These are phyloP conservation scores for Calamus simplicifolius DNA, from an alignment of 176 grass and related monocot species.

Conservation along the genomic window DNA sequence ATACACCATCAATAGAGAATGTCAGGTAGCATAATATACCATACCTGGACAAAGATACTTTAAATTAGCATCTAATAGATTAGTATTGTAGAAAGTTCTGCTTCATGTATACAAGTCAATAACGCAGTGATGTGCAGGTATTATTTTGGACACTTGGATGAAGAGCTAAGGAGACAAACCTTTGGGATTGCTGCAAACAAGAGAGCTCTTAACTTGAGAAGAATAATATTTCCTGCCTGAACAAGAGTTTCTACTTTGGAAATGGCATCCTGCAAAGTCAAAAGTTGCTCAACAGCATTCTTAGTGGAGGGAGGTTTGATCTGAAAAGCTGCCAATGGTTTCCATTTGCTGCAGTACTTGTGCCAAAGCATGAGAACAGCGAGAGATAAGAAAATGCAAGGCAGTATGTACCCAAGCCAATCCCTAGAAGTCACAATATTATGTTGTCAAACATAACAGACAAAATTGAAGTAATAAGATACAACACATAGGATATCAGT, in stretches of 20 bases:
- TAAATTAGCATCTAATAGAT: too few relatives aligned
- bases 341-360: conserved; percentile 37
- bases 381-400: conserved; percentile 35
- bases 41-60: too few relatives aligned
- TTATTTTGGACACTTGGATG: conserved; percentile 7
- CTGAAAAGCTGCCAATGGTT: conserved; percentile 50
- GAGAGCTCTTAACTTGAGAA: conserved; percentile 75
- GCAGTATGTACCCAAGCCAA: conserved; percentile 31
- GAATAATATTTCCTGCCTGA: conserved; percentile 53
- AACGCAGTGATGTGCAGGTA: conserved; percentile 1
- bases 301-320: conserved; percentile 55
- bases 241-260: conserved; percentile 56
- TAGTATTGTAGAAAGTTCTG: not conserved
- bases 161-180: conserved; percentile 24
- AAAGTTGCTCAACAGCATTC: conserved; percentile 70
- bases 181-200: conserved; percentile 60
- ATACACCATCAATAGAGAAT: too few relatives aligned
- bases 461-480: not conserved
- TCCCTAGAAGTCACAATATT: conserved; percentile 31
- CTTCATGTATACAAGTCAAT: not conserved
- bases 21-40: too few relatives aligned
- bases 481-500: not conserved
- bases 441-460: too few relatives aligned
- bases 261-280: conserved; percentile 57
- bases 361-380: conserved; percentile 51